Conservation (phyloP, 345 rosid genomes). For the Euphorbia tirucalli region DNA sequence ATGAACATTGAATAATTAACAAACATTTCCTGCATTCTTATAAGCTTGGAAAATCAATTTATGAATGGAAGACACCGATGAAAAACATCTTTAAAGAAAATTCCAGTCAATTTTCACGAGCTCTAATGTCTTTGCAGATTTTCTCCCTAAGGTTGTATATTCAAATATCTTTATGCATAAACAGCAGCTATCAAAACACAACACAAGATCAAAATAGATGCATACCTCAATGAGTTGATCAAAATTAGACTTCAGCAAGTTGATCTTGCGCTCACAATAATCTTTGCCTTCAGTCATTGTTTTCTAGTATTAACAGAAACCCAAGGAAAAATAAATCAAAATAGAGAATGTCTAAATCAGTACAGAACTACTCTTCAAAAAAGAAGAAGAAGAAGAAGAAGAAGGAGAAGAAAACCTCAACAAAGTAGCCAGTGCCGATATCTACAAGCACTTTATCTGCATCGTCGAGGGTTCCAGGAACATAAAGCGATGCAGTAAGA, state of each 20-base stretch:
- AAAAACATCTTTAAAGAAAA: not conserved
- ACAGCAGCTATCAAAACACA: not conserved
- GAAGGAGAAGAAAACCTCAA: slow-evolving; percentile 63
- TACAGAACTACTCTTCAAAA: not conserved
- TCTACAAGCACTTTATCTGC: slow-evolving; percentile 81
- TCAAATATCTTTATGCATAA: not conserved
- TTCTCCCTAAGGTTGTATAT: not conserved
- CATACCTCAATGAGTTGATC: slow-evolving; percentile 93
- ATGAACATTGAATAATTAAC: not conserved
- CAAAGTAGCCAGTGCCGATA: slow-evolving; percentile 97
- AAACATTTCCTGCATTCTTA: not conserved
- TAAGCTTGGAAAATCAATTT: not conserved
- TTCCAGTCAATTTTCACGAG: not conserved
- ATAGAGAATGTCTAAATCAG: not conserved
- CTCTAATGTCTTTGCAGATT: not conserved
- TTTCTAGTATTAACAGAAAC: slow-evolving; percentile 53
- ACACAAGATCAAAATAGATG: not conserved
- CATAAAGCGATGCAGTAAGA: slow-evolving; percentile 89
- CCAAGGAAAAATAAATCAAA: not conserved
- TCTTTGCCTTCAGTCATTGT: slow-evolving; percentile 87
- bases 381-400: too few relatives aligned
- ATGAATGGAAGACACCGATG: not conserved
- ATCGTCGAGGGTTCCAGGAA: slow-evolving; percentile 80
- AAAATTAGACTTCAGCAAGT: slow-evolving; percentile 82
- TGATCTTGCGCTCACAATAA: slow-evolving; percentile 93